A percentile compares a stretch with the other conserved stretches of the same genome.
phyloP scores from a whole-genome alignment of 352 stramenopile genomes.

The Globisporangium ultimum region DNA sequence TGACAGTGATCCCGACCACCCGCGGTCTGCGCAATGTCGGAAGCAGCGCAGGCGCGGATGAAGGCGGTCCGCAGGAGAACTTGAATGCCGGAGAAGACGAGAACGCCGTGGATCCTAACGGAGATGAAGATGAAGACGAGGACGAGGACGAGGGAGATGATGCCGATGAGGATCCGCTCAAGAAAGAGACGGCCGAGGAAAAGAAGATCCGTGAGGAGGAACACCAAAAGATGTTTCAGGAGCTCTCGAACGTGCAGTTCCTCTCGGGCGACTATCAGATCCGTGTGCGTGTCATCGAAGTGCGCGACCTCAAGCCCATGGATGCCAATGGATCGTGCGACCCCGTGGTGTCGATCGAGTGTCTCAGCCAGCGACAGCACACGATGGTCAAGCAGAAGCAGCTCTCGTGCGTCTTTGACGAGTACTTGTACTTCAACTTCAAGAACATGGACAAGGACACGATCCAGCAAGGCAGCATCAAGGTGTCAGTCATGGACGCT shows the following conservation, averaged over 20 bases:
- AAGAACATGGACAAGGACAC: conserved; percentile 70
- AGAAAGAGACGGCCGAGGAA: conserved; percentile 48
- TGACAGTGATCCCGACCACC: conserved; percentile 45
- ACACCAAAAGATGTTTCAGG: conserved; percentile 66
- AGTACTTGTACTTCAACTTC: conserved; percentile 90
- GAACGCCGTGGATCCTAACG: conserved; percentile 5
- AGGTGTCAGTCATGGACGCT: conserved; percentile 83
- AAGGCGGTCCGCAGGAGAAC: conserved; percentile 13
- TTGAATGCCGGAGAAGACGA: conserved; percentile 13
- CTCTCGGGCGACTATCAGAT: conserved; percentile 84
- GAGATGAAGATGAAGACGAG: conserved; percentile 27
- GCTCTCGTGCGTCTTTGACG: conserved; percentile 88
- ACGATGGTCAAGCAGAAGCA: conserved; percentile 83
- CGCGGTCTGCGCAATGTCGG: conserved; percentile 27
- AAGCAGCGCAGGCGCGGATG: conserved; percentile 13
- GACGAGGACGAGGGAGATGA: conserved; percentile 35
- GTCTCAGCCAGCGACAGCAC: conserved; percentile 75
- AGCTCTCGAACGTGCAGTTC: conserved; percentile 76
- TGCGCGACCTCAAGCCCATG: conserved; percentile 87
- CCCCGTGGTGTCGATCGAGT: conserved; percentile 85
- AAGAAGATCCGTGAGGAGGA: conserved; percentile 66
- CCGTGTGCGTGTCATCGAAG: conserved; percentile 87
- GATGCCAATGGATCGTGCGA: conserved; percentile 85
- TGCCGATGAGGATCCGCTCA: conserved; percentile 27
- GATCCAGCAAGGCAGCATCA: conserved; percentile 70